phyloP scores from a whole-genome alignment of 257 asterid species.

The Gardenia jasminoides region DNA sequence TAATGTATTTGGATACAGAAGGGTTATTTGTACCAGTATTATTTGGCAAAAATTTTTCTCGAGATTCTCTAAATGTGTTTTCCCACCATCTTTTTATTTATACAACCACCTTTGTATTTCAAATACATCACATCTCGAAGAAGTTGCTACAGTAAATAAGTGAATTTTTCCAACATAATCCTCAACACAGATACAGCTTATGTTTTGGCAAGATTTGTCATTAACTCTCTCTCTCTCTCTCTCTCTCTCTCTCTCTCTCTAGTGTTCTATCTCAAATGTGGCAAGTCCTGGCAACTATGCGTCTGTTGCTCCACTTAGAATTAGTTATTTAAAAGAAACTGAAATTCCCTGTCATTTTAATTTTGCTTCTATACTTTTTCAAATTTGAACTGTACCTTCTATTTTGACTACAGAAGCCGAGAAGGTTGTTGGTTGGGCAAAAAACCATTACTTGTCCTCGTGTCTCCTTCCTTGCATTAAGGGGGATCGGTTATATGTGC shows the following conservation, averaged over 20 bases:
- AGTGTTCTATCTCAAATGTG: background rate
- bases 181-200: no score
- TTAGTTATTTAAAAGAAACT: background rate
- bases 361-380: constrained; percentile 13
- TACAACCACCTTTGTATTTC: no score
- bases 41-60: no score
- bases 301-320: background rate
- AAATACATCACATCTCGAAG: no score
- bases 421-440: constrained; percentile 95
- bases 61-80: no score
- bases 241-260: background rate
- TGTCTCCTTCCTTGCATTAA: constrained; percentile 67
- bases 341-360: background rate
- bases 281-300: background rate
- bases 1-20: background rate
- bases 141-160: no score
- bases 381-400: constrained; percentile 4
- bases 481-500: constrained; percentile 70
- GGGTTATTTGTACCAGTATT: no score
- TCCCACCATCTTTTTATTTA: no score
- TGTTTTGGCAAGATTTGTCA: background rate
- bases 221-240: background rate
- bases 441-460: constrained; percentile 78
- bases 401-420: constrained; percentile 69
- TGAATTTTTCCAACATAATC: no score